Base-by-base conservation (phyloP, 2,329 filamentous ascomycete species). In the Cladosporium sp. region DNA sequence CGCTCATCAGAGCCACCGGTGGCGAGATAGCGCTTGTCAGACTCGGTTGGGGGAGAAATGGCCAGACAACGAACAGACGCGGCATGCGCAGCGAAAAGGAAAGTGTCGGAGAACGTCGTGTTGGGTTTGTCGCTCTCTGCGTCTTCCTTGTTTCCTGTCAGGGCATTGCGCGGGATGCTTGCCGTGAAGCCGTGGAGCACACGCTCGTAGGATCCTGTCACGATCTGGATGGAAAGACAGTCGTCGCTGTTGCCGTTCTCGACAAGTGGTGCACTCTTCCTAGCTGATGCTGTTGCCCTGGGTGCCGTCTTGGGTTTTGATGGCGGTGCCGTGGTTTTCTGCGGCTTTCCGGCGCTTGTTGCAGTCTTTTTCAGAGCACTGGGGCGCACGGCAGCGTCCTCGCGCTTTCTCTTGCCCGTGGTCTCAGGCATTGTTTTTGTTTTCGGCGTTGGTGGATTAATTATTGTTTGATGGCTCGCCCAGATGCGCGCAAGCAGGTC, bases 201-300 rank as follows among this genome's bases (percentile, higher is more conserved):
- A 62, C 91, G 84, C 71, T 99, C 94, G 75, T 99, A 99, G 54
- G 92, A 97, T 48, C 94, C 94, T 6, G 91, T 87, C 60, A 97
- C 82, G 64, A 99, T 87, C 73, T 97, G 94, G 59, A 97, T 87
- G 86, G 64, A 84, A 25, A 55, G 74, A 51, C 66, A 28, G 39
- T 40, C 36, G 47, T 61, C 40, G 5, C n/a, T 40, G 17, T 25
- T 22, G 15, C 39, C 47, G 13, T 45, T 35, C n/a, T 44, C 35
- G n/a, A 34, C 15, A 28, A 47, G 34, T 10, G n/a, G 9, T 37
- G 22, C 48, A 45, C 36, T 58, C 4, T 34, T 36, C 19, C 36
- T 54, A 17, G 40, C 35, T 15, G 25, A 13, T 32, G 20, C 25
- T 15, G 44, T 52, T 10, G 13, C 13, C 22, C 44, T 50, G 55